Evolutionary conservation across 768 basidiomycete genomes (phyloP).

Genomic region (Pulveroboletus ravenelii): DNA sequence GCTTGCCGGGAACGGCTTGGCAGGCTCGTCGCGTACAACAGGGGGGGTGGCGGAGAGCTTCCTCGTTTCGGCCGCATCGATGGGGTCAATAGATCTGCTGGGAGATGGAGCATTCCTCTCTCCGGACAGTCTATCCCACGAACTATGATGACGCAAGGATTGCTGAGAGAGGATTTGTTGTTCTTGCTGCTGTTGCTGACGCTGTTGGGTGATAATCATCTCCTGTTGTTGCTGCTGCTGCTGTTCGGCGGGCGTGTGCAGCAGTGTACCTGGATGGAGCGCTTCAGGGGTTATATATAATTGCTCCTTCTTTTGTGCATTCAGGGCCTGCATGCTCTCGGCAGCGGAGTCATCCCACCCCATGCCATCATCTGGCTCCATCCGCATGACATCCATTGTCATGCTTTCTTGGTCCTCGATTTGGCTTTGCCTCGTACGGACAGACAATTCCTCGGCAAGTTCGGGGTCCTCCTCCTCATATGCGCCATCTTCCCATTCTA

Average conservation of each 20-base stretch:
- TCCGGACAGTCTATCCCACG: constrained; percentile 43
- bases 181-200: constrained; percentile 33
- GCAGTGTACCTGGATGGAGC: constrained; percentile 33
- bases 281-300: constrained; percentile 29
- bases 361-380: constrained; percentile 82
- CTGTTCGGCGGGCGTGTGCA: constrained; percentile 19
- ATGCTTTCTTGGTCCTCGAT: constrained; percentile 27
- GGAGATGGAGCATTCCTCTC: constrained; percentile 27
- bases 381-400: constrained; percentile 31
- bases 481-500: constrained; percentile 58
- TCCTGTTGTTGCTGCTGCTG: constrained; percentile 20
- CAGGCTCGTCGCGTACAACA: constrained; percentile 57
- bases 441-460: constrained; percentile 52
- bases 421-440: constrained; percentile 36
- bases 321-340: constrained; percentile 42
- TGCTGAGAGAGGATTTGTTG: constrained; percentile 28
- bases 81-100: constrained; percentile 51
- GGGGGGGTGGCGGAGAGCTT: constrained; percentile 76
- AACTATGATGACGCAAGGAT: constrained; percentile 39
- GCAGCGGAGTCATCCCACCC: constrained; percentile 77
- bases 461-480: constrained; percentile 68
- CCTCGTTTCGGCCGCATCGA: constrained; percentile 66
- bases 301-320: constrained; percentile 24
- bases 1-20: constrained; percentile 10
- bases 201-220: constrained; percentile 28